Conservation (phyloP, 2,329 filamentous ascomycete genomes). For the Bipolaris oryzae region DNA sequence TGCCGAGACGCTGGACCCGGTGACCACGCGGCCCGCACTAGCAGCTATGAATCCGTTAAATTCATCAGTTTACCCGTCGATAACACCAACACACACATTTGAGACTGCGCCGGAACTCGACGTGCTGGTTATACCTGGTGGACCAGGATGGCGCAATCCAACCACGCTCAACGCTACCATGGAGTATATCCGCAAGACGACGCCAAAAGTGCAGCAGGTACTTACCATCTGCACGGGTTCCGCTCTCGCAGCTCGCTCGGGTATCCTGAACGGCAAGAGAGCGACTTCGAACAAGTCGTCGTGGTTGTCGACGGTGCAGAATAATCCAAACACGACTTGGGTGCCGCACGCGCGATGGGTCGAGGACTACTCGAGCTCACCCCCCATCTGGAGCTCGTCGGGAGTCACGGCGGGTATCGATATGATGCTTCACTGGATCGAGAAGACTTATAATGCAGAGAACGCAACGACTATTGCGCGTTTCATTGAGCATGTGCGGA, state of each 20-base stretch:
- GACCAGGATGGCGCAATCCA: slow-evolving; percentile 53
- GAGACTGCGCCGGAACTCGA: slow-evolving; percentile 59
- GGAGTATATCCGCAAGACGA: slow-evolving; percentile 56
- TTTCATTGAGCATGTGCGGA: slow-evolving; percentile 64
- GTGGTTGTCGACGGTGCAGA: slow-evolving; percentile 48
- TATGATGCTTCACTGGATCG: slow-evolving; percentile 62
- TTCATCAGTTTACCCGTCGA: slow-evolving; percentile 41
- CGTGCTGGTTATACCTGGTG: slow-evolving; percentile 70
- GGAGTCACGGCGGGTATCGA: slow-evolving; percentile 68
- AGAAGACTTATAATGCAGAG: slow-evolving; percentile 58
- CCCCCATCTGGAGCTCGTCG: slow-evolving; percentile 64
- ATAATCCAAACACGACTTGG: slow-evolving; percentile 63
- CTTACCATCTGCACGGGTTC: slow-evolving; percentile 71
- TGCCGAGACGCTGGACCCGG: slow-evolving; percentile 37
- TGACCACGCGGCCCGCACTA: slow-evolving; percentile 29
- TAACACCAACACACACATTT: slow-evolving; percentile 61
- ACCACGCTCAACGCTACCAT: slow-evolving; percentile 43
- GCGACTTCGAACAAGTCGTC: slow-evolving; percentile 52
- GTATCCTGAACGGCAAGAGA: slow-evolving; percentile 63
- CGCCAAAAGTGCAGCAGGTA: slow-evolving; percentile 59
- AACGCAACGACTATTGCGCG: slow-evolving; percentile 57
- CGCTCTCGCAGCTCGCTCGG: slow-evolving; percentile 62
- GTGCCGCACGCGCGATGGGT: slow-evolving; percentile 67
- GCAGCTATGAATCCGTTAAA: slow-evolving; percentile 34
- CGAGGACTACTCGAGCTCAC: slow-evolving; percentile 59